phyloP scores from a whole-genome alignment of 2,329 filamentous ascomycete species.

The Geosmithia flava region DNA sequence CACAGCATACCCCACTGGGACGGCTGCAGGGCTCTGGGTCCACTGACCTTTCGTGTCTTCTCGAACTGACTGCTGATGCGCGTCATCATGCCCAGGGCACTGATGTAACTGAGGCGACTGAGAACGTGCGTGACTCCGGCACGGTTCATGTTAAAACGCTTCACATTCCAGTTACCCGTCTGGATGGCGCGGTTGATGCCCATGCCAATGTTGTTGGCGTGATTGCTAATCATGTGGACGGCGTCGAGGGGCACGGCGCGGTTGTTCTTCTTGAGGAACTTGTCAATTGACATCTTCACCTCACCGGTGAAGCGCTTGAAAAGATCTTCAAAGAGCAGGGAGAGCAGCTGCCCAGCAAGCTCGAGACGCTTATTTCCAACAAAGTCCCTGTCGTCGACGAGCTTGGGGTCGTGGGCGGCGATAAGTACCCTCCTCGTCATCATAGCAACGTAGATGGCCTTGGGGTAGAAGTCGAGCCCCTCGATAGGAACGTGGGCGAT shows the following conservation, averaged over 20 bases:
- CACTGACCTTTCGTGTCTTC: constrained; percentile 93
- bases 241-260: constrained; percentile 82
- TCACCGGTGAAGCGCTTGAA: constrained; percentile 92
- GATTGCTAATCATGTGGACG: constrained; percentile 68
- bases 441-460: constrained; percentile 89
- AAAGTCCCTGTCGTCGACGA: constrained; percentile 95
- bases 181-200: constrained; percentile 95
- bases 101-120: constrained; percentile 91
- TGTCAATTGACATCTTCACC: constrained; percentile 89
- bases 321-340: constrained; percentile 88
- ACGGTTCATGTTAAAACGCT: constrained; percentile 97
- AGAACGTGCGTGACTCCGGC: constrained; percentile 94
- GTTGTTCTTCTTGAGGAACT: constrained; percentile 87
- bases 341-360: constrained; percentile 85
- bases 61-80: constrained; percentile 97
- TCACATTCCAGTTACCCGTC: constrained; percentile 95
- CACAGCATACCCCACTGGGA: constrained; percentile 99
- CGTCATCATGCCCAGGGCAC: constrained; percentile 98
- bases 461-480: constrained; percentile 90
- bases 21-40: constrained; percentile 87
- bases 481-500: constrained; percentile 90
- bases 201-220: constrained; percentile 76
- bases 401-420: constrained; percentile 76
- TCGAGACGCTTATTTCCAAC: constrained; percentile 96
- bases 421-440: constrained; percentile 96